Percentiles rank a stretch among this genome's conserved stretches.
These are phyloP conservation scores for Acacia pycnantha DNA, from an alignment of 331 rosid genomes.

Conservation along the genomic window DNA sequence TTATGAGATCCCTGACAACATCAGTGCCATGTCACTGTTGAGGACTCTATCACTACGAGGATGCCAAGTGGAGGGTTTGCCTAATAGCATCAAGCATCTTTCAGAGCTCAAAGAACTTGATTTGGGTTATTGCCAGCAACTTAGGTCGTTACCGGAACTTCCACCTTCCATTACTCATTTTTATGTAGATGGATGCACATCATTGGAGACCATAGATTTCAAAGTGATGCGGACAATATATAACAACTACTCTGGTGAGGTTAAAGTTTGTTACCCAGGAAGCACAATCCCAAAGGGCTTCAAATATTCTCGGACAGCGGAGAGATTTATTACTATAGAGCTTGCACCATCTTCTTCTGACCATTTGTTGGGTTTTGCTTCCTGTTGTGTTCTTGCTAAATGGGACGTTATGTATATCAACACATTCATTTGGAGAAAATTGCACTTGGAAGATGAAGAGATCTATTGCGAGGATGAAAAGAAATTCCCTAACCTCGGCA, in stretches of 20 bases:
- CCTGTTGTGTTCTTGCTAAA: not conserved
- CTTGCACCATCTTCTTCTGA: not conserved
- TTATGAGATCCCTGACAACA: not conserved
- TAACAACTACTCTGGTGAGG: not conserved
- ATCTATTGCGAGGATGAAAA: not conserved
- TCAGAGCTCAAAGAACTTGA: not conserved
- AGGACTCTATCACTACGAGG: not conserved
- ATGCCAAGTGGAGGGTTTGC: not conserved
- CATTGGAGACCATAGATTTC: not conserved
- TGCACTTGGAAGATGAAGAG: not conserved
- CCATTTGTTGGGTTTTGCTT: not conserved
- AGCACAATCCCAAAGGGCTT: not conserved
- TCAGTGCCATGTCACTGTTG: not conserved
- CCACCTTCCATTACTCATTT: not conserved
- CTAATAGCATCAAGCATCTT: not conserved
- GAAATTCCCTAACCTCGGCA: accelerated
- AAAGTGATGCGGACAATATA: not conserved
- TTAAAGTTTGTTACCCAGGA: not conserved
- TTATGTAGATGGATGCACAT: not conserved
- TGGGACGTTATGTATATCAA: too few relatives aligned
- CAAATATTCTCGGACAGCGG: not conserved
- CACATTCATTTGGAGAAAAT: not conserved
- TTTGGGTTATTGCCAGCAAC: not conserved
- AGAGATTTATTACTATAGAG: not conserved
- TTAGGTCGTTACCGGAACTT: not conserved